Evolutionary conservation across 2,329 filamentous ascomycete species (phyloP).

Genomic region (Aspergillus amoenus): DNA sequence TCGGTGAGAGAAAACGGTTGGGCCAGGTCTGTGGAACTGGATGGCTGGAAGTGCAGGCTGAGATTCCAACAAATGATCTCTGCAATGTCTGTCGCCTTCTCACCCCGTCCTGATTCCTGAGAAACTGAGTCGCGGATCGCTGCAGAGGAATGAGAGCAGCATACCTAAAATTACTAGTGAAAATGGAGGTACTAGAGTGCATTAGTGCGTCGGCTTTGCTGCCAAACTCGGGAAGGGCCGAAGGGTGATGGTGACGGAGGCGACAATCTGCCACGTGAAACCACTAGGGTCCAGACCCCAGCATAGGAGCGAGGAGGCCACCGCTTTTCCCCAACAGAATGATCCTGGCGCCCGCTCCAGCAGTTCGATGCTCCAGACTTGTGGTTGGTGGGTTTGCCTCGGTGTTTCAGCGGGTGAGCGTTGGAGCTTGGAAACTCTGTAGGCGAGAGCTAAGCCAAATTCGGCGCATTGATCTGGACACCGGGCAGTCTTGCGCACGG

Average conservation of each 20-base stretch:
- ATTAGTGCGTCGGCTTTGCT: conserved; percentile 29
- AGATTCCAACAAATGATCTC: not conserved
- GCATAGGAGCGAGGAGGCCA: conserved; percentile 11
- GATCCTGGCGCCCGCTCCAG: conserved; percentile 24
- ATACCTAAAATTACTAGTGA: conserved; percentile 2
- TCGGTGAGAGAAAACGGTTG: not conserved
- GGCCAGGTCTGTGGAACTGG: not conserved
- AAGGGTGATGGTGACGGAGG: conserved; percentile 21
- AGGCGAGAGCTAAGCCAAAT: conserved; percentile 5
- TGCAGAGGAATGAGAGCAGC: not conserved
- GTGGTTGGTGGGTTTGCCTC: conserved; percentile 2
- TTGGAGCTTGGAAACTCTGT: conserved; percentile 1
- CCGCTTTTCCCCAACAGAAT: conserved; percentile 12
- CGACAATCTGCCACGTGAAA: conserved; percentile 27
- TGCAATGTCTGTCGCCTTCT: not conserved
- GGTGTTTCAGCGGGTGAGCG: conserved; percentile 5
- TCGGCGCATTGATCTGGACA: not conserved
- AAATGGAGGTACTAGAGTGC: conserved; percentile 8
- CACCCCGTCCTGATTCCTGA: not conserved
- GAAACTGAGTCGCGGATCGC: not conserved
- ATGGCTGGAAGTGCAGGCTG: not conserved
- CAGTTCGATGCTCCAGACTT: conserved; percentile 17
- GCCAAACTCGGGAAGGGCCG: conserved; percentile 31
- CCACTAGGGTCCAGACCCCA: conserved; percentile 26
- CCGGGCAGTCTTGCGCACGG: not conserved